phyloP scores from a whole-genome alignment of 179 eudicot genomes.

The Vitellaria paradoxa region DNA sequence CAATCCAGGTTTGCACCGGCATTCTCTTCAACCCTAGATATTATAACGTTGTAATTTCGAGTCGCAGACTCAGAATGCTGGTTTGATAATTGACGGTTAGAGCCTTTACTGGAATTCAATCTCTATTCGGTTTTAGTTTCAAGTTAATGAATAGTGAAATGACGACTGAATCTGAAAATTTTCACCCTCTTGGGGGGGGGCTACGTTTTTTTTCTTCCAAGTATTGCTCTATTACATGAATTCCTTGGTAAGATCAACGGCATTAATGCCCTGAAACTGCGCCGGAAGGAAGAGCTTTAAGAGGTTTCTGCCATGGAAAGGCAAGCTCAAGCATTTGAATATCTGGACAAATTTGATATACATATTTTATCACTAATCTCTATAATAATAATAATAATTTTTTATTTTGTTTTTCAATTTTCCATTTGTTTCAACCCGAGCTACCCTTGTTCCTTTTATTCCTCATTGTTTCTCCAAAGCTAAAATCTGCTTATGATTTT shows the following conservation, averaged over 20 bases:
- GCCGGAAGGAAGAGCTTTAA: constrained; percentile 7
- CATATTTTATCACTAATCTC: too few relatives aligned
- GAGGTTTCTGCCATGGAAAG: constrained; percentile 22
- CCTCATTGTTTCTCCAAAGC: too few relatives aligned
- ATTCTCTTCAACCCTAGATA: neutral
- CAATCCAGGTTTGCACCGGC: constrained; percentile 11
- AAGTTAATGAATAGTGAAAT: neutral
- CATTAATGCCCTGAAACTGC: constrained; percentile 8
- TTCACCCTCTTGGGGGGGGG: neutral
- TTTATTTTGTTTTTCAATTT: too few relatives aligned
- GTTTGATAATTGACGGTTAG: neutral
- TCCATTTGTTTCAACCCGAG: too few relatives aligned
- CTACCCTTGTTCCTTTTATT: too few relatives aligned
- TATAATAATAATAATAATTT: too few relatives aligned
- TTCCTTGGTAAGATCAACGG: constrained; percentile 19
- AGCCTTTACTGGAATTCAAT: too few relatives aligned
- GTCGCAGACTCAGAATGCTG: too few relatives aligned
- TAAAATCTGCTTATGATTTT: too few relatives aligned
- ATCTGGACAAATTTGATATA: constrained; percentile 27
- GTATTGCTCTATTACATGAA: constrained; percentile 11
- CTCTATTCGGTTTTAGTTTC: neutral
- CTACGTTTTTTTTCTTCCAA: neutral
- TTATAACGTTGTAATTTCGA: too few relatives aligned
- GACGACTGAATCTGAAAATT: neutral
- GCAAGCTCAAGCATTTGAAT: constrained; percentile 20